phyloP scores from a whole-genome alignment of 2,329 filamentous ascomycete genomes.

The Beauveria scarabaeidicola region DNA sequence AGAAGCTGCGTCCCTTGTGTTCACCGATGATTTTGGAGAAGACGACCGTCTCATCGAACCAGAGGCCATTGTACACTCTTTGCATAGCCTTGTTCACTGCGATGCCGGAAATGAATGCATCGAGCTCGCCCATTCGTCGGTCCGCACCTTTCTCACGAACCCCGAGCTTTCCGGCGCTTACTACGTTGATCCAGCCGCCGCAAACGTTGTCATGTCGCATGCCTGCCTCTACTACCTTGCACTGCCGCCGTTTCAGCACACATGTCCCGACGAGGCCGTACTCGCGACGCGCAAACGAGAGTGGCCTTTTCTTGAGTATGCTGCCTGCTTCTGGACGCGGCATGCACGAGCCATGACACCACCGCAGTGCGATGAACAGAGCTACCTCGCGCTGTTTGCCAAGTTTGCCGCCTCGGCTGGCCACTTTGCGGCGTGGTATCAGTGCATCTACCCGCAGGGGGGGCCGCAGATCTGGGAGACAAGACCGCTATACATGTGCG shows the following conservation, averaged over 20 bases:
- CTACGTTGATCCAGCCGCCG: background rate
- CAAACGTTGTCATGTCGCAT: background rate
- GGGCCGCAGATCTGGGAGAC: background rate
- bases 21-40: background rate
- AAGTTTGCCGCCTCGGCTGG: background rate
- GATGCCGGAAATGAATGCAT: background rate
- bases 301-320: constrained; percentile 8
- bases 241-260: background rate
- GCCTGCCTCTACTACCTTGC: constrained; percentile 6
- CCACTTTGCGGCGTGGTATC: constrained; percentile 10
- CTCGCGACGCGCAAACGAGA: background rate
- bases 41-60: constrained; percentile 11
- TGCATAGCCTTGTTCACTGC: constrained; percentile 4
- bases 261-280: background rate
- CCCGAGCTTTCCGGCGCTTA: background rate
- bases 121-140: constrained; percentile 10
- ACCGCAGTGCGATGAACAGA: background rate
- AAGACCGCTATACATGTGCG: constrained; percentile 8
- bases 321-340: background rate
- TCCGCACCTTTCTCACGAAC: constrained; percentile 4
- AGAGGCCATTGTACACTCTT: background rate
- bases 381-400: background rate
- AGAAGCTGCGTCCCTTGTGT: background rate
- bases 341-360: background rate
- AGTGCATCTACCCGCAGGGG: constrained; percentile 4